Evolutionary conservation across 2,329 filamentous ascomycete species (phyloP).

Genomic region (Coccinonectria pachysandricola): DNA sequence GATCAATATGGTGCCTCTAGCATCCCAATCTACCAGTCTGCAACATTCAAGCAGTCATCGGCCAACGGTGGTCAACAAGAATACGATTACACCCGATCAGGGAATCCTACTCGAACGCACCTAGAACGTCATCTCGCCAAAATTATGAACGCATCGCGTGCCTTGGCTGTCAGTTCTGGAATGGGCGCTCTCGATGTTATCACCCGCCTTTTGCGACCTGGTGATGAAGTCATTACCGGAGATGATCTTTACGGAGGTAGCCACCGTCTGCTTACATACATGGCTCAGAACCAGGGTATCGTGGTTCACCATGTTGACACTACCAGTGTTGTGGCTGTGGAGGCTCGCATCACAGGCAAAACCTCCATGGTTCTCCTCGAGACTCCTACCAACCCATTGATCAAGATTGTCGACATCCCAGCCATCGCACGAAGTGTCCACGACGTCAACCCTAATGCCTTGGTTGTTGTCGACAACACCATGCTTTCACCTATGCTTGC

Average conservation of each 20-base stretch:
- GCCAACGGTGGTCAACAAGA: slow-evolving; percentile 69
- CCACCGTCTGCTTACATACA: slow-evolving; percentile 84
- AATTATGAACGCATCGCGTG: slow-evolving; percentile 92
- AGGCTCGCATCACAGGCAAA: slow-evolving; percentile 59
- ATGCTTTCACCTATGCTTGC: slow-evolving; percentile 95
- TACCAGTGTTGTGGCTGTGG: slow-evolving; percentile 63
- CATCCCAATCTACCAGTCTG: slow-evolving; percentile 95
- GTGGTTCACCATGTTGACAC: slow-evolving; percentile 95
- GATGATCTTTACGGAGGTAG: slow-evolving; percentile 96
- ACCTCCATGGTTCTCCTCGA: slow-evolving; percentile 94
- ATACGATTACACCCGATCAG: slow-evolving; percentile 97
- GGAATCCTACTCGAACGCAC: slow-evolving; percentile 92
- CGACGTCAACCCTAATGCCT: slow-evolving; percentile 62
- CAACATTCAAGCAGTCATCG: slow-evolving; percentile 91
- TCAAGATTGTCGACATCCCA: slow-evolving; percentile 92
- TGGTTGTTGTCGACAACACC: slow-evolving; percentile 95
- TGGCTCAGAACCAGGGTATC: slow-evolving; percentile 82
- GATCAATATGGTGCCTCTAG: slow-evolving; percentile 97
- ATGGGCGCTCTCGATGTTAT: slow-evolving; percentile 98
- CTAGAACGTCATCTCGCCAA: slow-evolving; percentile 95
- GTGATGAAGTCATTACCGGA: slow-evolving; percentile 94
- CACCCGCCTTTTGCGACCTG: slow-evolving; percentile 76
- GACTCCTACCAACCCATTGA: slow-evolving; percentile 92
- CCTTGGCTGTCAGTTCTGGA: slow-evolving; percentile 86
- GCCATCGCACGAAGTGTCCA: slow-evolving; percentile 69